A percentile compares a stretch with the other conserved stretches of the same genome.
Conservation (phyloP, 495 filamentous ascomycete species). For the Extremus antarcticus region DNA sequence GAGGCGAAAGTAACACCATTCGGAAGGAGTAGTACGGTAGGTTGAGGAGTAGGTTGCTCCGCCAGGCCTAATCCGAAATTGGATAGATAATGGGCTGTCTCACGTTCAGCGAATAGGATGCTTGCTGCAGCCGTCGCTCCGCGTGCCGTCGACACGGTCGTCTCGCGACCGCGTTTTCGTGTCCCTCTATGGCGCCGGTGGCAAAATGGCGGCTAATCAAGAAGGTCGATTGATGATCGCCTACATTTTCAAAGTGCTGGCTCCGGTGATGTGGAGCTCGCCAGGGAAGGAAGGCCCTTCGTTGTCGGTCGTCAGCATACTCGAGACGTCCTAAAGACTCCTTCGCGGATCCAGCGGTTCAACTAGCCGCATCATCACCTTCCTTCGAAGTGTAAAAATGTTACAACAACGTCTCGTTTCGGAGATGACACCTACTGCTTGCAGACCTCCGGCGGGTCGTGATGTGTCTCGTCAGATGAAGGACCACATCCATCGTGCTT, state of each 20-base stretch:
- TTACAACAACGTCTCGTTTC: neutral
- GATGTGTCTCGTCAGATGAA: neutral
- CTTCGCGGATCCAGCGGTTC: no score
- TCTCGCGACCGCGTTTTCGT: neutral
- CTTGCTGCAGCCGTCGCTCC: neutral
- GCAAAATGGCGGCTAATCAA: neutral
- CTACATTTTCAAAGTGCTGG: neutral
- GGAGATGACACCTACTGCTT: neutral
- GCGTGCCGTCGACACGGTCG: neutral
- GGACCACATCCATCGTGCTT: neutral
- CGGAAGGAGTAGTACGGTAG: neutral
- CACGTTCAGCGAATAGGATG: neutral
- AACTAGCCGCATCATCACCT: neutral
- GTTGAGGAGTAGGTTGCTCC: neutral
- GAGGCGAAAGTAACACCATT: neutral
- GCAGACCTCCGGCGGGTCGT: neutral
- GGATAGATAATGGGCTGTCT: neutral
- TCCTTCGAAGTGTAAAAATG: neutral
- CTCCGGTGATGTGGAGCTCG: neutral
- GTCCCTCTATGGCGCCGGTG: neutral
- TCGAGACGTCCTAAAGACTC: no score
- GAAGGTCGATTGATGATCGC: neutral
- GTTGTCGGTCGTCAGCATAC: no score
- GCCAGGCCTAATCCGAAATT: neutral
- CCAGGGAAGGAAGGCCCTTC: no score